Evolutionary conservation across 2,329 filamentous ascomycete species (phyloP).

Genomic region (Cladosporium phlei): DNA sequence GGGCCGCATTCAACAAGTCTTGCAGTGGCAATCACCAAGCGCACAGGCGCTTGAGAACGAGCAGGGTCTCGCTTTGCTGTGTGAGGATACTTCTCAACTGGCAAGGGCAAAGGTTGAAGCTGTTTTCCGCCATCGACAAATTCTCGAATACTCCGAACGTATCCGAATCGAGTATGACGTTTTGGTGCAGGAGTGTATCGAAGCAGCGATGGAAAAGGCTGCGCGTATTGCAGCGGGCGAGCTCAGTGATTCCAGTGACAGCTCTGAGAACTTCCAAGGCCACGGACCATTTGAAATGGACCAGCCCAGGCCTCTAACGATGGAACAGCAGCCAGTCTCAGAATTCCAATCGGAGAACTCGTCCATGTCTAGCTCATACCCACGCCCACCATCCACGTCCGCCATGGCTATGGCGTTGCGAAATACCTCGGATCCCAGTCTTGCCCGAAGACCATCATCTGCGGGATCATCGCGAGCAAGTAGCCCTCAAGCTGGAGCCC

Average conservation of each 20-base stretch:
- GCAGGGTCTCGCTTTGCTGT: conserved; percentile 80
- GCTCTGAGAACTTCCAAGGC: conserved; percentile 10
- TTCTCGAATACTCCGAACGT: conserved; percentile 92
- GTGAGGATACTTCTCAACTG: conserved; percentile 79
- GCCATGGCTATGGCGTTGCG: conserved; percentile 54
- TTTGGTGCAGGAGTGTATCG: conserved; percentile 91
- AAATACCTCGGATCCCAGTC: conserved; percentile 48
- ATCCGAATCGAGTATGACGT: conserved; percentile 92
- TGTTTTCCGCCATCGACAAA: conserved; percentile 82
- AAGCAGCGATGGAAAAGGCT: conserved; percentile 84
- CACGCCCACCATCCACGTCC: conserved; percentile 44
- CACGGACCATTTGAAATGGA: conserved; percentile 5
- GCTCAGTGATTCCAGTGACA: conserved; percentile 65
- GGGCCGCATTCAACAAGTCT: conserved; percentile 84
- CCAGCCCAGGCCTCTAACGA: background rate
- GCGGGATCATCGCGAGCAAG: conserved; percentile 76
- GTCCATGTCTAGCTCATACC: conserved; percentile 54
- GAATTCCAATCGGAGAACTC: conserved; percentile 42
- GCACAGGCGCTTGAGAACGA: conserved; percentile 89
- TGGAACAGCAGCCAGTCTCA: background rate
- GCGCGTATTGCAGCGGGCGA: conserved; percentile 81
- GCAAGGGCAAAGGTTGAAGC: conserved; percentile 88
- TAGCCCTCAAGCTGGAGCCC: conserved; percentile 77
- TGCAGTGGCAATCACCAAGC: conserved; percentile 95
- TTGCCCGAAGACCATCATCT: conserved; percentile 53